Evolutionary conservation across 2,329 filamentous ascomycete genomes (phyloP), one percentile per base, ranked within the genome.

Genomic region (Shiraia sp.): DNA sequence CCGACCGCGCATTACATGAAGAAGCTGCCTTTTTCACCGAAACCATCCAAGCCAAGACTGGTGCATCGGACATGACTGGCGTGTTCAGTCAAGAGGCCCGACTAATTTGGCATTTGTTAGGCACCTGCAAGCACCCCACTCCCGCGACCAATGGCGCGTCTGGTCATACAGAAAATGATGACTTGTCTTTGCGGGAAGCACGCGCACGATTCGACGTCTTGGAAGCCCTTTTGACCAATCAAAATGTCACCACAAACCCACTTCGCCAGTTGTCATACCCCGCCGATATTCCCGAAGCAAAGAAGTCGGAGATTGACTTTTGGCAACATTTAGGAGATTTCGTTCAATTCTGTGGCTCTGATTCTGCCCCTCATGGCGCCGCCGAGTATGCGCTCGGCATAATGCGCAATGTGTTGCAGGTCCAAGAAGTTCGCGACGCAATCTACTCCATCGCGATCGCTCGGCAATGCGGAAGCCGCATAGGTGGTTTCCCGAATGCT

Each of bases 391-490:
- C 82, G 1, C 73, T 96, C 22, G 70, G 69, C 4, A 78, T 78
- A 36, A 81, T 90, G 67, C 83, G 89, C 23, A 79, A 79, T 41
- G 76, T 92, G 15, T 77, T 96, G 10, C 87, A 90, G 54, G 86
- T 86, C 33, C 81, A 86, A 16, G 91, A 96, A 71, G 93, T 92
- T 59, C 83, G 91, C 38, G 90, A 96, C 65, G 86, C 96, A 13
- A 81, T 96, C 42, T 96, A 96, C 70, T 93, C 88, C 0, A 86
- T 96, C 52, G 88, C 88, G 7, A 82, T 95, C 40, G 83, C 87
- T 12, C 83, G 90, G 17, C 83, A 91, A 49, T 77, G 90, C 35
- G 84, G 87, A 32, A 82, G 83, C 23, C 80, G 83, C 10, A 62
- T 73, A 45, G 65, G 70, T 12, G 71, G 73, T 17, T 76, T 75